Conservation (phyloP, 352 stramenopile genomes). For the Plasmopara viticola region DNA sequence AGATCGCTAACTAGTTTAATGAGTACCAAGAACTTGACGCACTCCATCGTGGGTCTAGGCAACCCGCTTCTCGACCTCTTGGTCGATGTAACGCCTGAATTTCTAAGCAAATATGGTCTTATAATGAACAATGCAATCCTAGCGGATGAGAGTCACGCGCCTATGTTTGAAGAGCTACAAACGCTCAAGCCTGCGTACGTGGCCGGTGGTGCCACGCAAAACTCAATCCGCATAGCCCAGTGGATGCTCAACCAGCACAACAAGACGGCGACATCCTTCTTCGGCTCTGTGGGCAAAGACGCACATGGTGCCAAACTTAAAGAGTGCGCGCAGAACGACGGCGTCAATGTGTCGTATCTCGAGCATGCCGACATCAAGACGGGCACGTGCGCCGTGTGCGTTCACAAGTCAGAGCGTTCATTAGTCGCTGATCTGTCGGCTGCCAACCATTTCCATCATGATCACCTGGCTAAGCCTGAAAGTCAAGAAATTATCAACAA, state of each 20-base stretch:
- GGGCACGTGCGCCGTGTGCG: conserved; percentile 96
- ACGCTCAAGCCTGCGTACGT: conserved; percentile 94
- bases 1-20: too few species aligned
- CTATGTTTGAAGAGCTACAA: conserved; percentile 94
- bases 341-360: conserved; percentile 96
- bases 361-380: conserved; percentile 91
- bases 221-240: conserved; percentile 98
- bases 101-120: conserved; percentile 96
- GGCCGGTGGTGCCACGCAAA: conserved; percentile 97
- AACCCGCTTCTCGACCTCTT: conserved; percentile 99
- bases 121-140: conserved; percentile 96
- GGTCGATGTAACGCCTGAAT: conserved; percentile 88
- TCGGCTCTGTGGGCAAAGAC: conserved; percentile 96
- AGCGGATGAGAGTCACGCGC: conserved; percentile 96
- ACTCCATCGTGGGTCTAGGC: conserved; percentile 92
- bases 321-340: conserved; percentile 91
- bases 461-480: conserved; percentile 77
- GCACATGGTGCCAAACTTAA: conserved; percentile 89
- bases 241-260: conserved; percentile 96
- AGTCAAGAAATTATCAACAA: conserved; percentile 92
- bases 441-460: conserved; percentile 97
- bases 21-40: conserved; percentile 40
- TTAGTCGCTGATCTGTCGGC: conserved; percentile 96
- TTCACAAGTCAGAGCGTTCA: conserved; percentile 94
- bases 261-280: conserved; percentile 88